A percentile compares a stretch with the other conserved stretches of the same genome.
Conservation (phyloP, 2,329 filamentous ascomycete genomes). For the Xylariaceae sp. region DNA sequence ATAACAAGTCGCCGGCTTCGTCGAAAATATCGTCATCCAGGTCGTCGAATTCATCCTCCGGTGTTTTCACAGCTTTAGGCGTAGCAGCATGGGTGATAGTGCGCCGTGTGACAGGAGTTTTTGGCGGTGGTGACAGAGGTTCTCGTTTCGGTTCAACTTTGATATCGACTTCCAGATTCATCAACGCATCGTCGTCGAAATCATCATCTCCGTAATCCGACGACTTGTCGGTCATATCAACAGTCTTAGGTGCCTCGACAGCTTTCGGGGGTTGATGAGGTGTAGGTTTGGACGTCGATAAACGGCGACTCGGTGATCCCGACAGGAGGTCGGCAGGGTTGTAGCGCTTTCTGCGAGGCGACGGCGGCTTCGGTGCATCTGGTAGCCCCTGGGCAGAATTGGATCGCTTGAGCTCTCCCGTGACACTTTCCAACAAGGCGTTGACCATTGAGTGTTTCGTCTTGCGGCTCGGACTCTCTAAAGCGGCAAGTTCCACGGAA, state of each 20-base stretch:
- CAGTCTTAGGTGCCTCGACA: constrained; percentile 1
- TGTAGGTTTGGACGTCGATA: constrained; percentile 22
- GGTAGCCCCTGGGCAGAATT: constrained; percentile 32
- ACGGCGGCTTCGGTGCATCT: constrained; percentile 38
- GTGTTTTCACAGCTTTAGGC: constrained; percentile 19
- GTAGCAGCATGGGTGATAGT: constrained; percentile 8
- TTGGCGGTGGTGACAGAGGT: constrained; percentile 9
- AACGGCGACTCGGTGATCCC: constrained; percentile 17
- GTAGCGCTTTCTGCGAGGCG: constrained; percentile 37
- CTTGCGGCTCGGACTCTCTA: constrained; percentile 40
- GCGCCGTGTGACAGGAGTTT: constrained; percentile 19
- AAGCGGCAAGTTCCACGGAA: constrained; percentile 32
- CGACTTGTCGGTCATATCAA: constrained; percentile 14
- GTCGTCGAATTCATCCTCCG: constrained; percentile 60
- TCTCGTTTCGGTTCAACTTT: constrained; percentile 24
- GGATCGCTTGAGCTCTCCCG: constrained; percentile 45
- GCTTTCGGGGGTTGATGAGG: constrained; percentile 10
- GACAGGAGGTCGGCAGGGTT: constrained; percentile 17
- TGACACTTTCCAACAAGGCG: constrained; percentile 62
- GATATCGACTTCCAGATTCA: constrained; percentile 46
- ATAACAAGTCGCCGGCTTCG: constrained; percentile 40
- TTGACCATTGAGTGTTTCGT: constrained; percentile 55
- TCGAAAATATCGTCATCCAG: constrained; percentile 57
- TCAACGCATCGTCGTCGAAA: constrained; percentile 55
- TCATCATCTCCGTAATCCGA: constrained; percentile 54